A percentile compares a stretch with the other conserved stretches of the same genome.
Evolutionary conservation across 225 moss, liverwort and hornwort genomes (phyloP).

Genomic region (Physcomitrium patens): DNA sequence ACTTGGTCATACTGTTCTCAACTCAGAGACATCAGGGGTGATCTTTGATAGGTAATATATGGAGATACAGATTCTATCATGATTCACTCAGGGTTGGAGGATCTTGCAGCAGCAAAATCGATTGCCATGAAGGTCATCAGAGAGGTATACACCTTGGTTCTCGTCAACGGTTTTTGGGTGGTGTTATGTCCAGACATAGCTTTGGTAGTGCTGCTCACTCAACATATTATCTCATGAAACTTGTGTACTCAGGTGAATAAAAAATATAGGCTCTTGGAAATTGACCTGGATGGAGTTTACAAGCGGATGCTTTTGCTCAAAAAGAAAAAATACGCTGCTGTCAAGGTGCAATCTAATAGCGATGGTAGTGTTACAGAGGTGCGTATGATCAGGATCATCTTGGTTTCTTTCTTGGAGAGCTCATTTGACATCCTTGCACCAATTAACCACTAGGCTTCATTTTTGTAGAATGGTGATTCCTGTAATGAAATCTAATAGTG

Average conservation of each 20-base stretch:
- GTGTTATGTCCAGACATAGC: neutral
- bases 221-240: conserved; percentile 10
- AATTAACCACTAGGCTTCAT: neutral
- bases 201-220: conserved; percentile 1
- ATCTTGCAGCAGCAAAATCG: conserved; percentile 72
- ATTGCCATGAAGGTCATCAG: conserved; percentile 86
- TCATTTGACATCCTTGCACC: neutral
- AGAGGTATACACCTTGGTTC: conserved; percentile 62
- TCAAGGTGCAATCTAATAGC: conserved; percentile 77
- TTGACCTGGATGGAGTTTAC: conserved; percentile 94
- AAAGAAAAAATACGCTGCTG: conserved; percentile 98
- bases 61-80: conserved; percentile 99
- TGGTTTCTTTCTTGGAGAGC: conserved; percentile 9
- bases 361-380: conserved; percentile 71
- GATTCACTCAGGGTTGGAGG: conserved; percentile 96
- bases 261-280: conserved; percentile 92
- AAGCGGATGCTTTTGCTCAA: conserved; percentile 97
- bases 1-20: conserved; percentile 4
- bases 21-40: conserved; percentile 4
- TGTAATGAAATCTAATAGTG: conserved; percentile 4
- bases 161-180: conserved; percentile 6
- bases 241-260: conserved; percentile 76
- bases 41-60: conserved; percentile 77
- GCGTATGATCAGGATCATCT: conserved; percentile 17
- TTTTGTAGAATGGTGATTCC: too few species aligned